Base-by-base conservation (phyloP, 257 asterid genomes). In the Apocynum venetum region DNA sequence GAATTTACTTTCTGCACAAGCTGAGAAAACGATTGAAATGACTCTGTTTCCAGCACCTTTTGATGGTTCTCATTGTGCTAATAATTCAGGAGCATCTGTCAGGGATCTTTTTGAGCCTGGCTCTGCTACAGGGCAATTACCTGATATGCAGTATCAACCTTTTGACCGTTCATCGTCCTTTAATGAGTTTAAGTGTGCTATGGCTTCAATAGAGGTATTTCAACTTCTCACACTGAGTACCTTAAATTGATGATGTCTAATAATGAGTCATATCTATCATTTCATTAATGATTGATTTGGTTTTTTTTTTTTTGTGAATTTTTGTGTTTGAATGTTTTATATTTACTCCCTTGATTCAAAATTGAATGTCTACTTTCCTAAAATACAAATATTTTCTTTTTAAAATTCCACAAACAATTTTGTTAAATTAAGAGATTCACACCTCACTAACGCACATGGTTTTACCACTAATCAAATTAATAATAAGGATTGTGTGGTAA, bases 191-290 rank as follows among this genome's bases (percentile, higher is more conserved):
- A 84, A 82, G 68, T 82, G 76, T 74, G 82, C 86, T 38, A 77
- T 85, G 83, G 69, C 86, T 71, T 80, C 86, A 70, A 83, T 74
- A 53, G 87, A 89, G 96, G 98, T 93, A 89, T 66, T 77, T 76
- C 71, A 70, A 66, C 46, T 57, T 41, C 65, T 67, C 75, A 74
- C 40, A 80, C 67, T 77, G 14, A 25, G 60, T 48, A 47, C 72
- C 46, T 65, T 66, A 40, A 66, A 40, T 66, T 13, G 70, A 38
- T 8, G 14, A 60, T 60, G 6, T 59, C 38, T 6, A 3, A 8
- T n/a, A 25, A 59, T 25, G 35, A 17, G 66, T n/a, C n/a, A 20
- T 59, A 59, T 10, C 9, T 38, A 40, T 66, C 8, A 15, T 43
- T 14, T 66, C 14, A 52, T 64, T 56, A 52, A 55, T 79, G 79